Evolutionary conservation across 225 moss, liverwort and hornwort genomes (phyloP).

Genomic region (Asterella californica): DNA sequence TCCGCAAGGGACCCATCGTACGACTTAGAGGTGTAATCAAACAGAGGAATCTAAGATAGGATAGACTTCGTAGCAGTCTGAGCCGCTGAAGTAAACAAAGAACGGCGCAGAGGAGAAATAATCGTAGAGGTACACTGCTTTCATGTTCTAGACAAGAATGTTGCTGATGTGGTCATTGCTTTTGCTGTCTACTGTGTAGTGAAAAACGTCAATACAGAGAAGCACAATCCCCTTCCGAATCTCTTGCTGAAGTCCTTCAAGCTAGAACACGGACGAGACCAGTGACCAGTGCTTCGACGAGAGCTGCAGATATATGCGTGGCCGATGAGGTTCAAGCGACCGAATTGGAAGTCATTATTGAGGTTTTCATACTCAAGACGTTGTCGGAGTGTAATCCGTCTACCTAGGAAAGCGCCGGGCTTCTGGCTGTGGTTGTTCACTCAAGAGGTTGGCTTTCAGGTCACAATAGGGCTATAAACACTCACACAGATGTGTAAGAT

Average conservation of each 20-base stretch:
- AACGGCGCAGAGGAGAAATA: conserved; percentile 17
- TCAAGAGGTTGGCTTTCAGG: too few relatives aligned
- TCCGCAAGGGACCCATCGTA: conserved; percentile 73
- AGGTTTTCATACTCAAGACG: conserved; percentile 93
- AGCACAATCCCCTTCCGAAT: too few relatives aligned
- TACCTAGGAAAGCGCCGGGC: too few relatives aligned
- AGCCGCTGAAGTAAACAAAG: conserved; percentile 25
- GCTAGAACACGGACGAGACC: too few relatives aligned
- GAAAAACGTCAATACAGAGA: too few relatives aligned
- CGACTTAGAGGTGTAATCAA: conserved; percentile 67
- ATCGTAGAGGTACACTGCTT: conserved; percentile 12
- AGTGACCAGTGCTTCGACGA: too few relatives aligned
- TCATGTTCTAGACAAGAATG: conserved; percentile 9
- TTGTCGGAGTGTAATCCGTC: too few relatives aligned
- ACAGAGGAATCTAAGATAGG: conserved; percentile 65
- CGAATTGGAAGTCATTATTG: conserved; percentile 85
- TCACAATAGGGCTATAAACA: too few relatives aligned
- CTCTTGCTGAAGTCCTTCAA: too few relatives aligned
- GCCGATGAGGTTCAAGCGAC: conserved; percentile 98
- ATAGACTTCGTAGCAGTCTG: conserved; percentile 10
- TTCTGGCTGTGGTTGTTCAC: too few relatives aligned
- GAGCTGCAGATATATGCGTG: conserved; percentile 77
- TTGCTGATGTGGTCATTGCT: conserved; percentile 22
- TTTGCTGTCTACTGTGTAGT: too few relatives aligned
- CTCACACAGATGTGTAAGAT: too few relatives aligned